Percentiles rank a stretch among this genome's conserved stretches.
These are phyloP conservation scores for Symbiodinium natans DNA, from an alignment of 73 alveolate genomes.

Conservation along the genomic window DNA sequence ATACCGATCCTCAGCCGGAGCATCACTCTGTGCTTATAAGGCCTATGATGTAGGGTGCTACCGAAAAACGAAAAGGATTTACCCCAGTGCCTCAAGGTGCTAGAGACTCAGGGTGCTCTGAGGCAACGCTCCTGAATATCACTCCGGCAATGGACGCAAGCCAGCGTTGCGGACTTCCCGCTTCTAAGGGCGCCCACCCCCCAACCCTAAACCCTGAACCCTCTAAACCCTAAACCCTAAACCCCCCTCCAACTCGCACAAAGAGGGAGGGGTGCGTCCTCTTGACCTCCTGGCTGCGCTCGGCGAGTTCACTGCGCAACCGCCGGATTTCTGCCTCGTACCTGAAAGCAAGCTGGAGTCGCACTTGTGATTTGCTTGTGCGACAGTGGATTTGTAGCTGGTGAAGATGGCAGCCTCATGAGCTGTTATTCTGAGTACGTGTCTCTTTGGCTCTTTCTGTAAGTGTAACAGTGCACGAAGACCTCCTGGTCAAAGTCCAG, in stretches of 20 bases:
- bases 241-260: background rate
- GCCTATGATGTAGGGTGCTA: no score
- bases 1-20: background rate
- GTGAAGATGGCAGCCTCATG: no score
- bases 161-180: background rate
- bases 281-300: slow-evolving; percentile 95
- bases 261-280: slow-evolving; percentile 94
- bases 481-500: slow-evolving; percentile 60
- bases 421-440: no score
- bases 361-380: no score
- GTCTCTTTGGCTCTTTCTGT: background rate
- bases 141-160: background rate
- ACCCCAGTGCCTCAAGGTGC: background rate
- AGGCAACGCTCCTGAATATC: background rate
- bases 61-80: no score
- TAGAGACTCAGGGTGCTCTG: background rate
- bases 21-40: no score
- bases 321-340: slow-evolving; percentile 99
- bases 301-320: slow-evolving; percentile 98
- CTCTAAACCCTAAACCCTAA: no score
- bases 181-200: no score
- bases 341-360: slow-evolving; percentile 64
- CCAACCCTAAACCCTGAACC: no score
- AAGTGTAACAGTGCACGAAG: no score
- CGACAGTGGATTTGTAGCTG: no score